A percentile compares a stretch with the other conserved stretches of the same genome.
These are phyloP conservation scores for Rhizopus delemar DNA, from an alignment of 371 early-diverging fungal species.

Conservation along the genomic window DNA sequence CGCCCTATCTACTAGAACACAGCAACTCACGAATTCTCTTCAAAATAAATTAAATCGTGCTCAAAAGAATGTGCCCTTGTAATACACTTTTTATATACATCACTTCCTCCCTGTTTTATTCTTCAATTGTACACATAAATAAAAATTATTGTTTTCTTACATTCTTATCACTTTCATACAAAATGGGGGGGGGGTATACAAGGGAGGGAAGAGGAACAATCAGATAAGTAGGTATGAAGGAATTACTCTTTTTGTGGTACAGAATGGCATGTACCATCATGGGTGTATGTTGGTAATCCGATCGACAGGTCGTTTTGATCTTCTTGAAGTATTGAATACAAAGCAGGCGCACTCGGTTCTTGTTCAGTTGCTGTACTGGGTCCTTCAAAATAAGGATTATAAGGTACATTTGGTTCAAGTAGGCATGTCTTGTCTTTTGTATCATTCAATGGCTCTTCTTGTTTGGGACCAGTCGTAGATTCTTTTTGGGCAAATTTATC, in stretches of 20 bases:
- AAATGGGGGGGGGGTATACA: too few relatives aligned
- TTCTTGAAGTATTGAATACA: background rate
- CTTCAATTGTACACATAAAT: background rate
- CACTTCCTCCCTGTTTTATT: background rate
- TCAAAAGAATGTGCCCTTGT: background rate
- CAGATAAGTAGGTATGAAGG: background rate
- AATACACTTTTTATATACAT: background rate
- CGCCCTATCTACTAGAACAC: constrained; percentile 11
- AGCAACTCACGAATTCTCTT: constrained; percentile 15
- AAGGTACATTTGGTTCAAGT: background rate
- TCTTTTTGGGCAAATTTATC: constrained; percentile 12
- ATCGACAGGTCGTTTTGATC: background rate
- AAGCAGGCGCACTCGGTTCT: background rate
- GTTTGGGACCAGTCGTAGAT: background rate
- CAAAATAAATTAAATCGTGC: constrained; percentile 5
- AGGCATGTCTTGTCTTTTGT: background rate
- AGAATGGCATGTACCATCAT: constrained; percentile 24
- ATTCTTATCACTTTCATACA: too few relatives aligned
- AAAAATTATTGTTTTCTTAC: background rate
- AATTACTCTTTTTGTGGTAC: constrained; percentile 4
- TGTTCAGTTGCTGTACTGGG: background rate
- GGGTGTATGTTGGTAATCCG: background rate
- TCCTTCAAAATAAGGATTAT: background rate
- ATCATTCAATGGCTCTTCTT: background rate
- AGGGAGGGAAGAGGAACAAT: background rate